Evolutionary conservation across 1,284 basidiomycete genomes (phyloP), one percentile per base, ranked within the genome.

Genomic region (Xerocomus amazonicus): DNA sequence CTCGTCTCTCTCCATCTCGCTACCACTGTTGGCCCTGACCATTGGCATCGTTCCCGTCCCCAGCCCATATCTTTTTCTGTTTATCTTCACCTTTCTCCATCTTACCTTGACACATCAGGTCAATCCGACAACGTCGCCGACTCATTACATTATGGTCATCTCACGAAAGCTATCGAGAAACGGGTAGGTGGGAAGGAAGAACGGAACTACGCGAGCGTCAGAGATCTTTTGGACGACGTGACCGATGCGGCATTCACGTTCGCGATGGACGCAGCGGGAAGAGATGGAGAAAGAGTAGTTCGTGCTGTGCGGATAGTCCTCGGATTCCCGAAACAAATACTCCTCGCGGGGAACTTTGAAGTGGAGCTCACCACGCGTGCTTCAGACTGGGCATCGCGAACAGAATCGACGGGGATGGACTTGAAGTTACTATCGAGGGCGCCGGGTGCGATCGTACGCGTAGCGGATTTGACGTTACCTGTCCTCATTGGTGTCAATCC

Each of bases 401-500:
- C 14, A 5, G 13, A 8, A 32, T 39, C 44, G 3, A 13, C 33
- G 10, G 16, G 28, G 5, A 17, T 7, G 16, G 27, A 13, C 5
- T 16, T 8, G 16, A 16, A 17, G n/a, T 12, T 3, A 2, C 3
- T 31, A 6, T 32, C 40, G n/a, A 17, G 37, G 19, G n/a, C 40
- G 43, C 26, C 39, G 13, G 53, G 56, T 1, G 65, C 66, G 28
- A 68, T 59, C 35, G 69, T 74, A 23, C 58, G 55, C 0, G 62
- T 79, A 26, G 65, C 61, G 27, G 60, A 74, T 37, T 55, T 80
- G 12, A 51, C 63, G 3, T 51, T 79, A 14, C 67, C 73, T 1
- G 67, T 75, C 2, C 61, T 80, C 47, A 78, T 80, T 34, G 79
- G 78, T 1, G 75, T 80, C 26, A 80, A 80, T 42, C 72, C 77